A percentile compares a stretch with the other conserved stretches of the same genome.
Conservation (phyloP, 768 basidiomycete species). For the Boletus rufocinnamomeus region DNA sequence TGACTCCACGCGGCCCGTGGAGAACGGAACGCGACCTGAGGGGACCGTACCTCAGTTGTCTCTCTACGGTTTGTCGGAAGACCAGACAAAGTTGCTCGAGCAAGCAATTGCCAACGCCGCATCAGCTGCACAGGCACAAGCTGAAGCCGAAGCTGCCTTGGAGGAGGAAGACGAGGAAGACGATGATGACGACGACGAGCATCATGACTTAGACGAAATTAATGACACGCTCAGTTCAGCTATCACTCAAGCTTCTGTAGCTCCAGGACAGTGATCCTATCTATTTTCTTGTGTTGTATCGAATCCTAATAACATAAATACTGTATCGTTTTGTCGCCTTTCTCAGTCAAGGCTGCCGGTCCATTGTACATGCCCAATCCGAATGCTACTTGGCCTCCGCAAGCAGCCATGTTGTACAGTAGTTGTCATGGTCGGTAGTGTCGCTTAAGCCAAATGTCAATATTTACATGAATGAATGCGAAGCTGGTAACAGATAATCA, state of each 20-base stretch:
- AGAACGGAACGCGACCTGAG: slow-evolving; percentile 9
- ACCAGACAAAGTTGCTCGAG: slow-evolving; percentile 68
- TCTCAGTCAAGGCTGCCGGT: slow-evolving; percentile 11
- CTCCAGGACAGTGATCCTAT: slow-evolving; percentile 20
- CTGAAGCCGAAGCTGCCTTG: slow-evolving; percentile 74
- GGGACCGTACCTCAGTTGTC: slow-evolving; percentile 48
- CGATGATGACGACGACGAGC: slow-evolving; percentile 46
- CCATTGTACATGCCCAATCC: slow-evolving; percentile 14
- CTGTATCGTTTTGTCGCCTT: slow-evolving; percentile 21
- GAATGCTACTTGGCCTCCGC: slow-evolving; percentile 10
- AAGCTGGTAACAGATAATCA: slow-evolving; percentile 22
- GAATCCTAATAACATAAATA: slow-evolving; percentile 28
- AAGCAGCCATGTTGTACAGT: slow-evolving; percentile 29
- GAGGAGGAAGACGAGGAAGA: slow-evolving; percentile 68
- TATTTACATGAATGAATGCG: slow-evolving; percentile 37
- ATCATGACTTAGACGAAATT: slow-evolving; percentile 23
- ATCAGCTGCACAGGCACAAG: slow-evolving; percentile 73
- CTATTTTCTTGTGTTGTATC: slow-evolving; percentile 28
- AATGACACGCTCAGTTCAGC: slow-evolving; percentile 19
- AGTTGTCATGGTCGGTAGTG: slow-evolving; percentile 17
- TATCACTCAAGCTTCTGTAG: slow-evolving; percentile 5
- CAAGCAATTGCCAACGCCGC: slow-evolving; percentile 76
- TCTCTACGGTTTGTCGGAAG: slow-evolving; percentile 70
- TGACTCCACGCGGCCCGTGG: slow-evolving; percentile 10
- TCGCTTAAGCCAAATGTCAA: slow-evolving; percentile 24